A percentile compares a stretch with the other conserved stretches of the same genome.
Evolutionary conservation across 495 filamentous ascomycete genomes (phyloP).

Genomic region (Podospora sp.): DNA sequence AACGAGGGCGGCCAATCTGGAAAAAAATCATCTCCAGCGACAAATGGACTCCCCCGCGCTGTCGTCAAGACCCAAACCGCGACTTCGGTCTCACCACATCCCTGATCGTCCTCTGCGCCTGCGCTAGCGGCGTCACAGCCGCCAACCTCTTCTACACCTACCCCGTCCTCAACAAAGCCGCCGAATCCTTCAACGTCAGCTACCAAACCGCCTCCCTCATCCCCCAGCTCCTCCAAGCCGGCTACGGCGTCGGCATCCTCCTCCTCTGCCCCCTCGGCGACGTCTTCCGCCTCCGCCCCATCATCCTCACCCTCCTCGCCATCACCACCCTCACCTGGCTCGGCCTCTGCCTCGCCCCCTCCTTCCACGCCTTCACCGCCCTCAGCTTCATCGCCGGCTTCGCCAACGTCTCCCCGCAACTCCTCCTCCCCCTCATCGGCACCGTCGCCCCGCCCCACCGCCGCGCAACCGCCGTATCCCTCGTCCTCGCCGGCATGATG

Average conservation of each 20-base stretch:
- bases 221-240: conserved; percentile 65
- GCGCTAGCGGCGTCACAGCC: neutral
- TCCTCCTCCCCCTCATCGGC: conserved; percentile 78
- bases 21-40: neutral
- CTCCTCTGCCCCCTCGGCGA: conserved; percentile 79
- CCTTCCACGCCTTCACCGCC: conserved; percentile 63
- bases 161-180: conserved; percentile 5
- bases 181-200: conserved; percentile 3
- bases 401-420: conserved; percentile 75
- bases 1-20: neutral
- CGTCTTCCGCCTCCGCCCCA: conserved; percentile 65
- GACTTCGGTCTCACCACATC: neutral
- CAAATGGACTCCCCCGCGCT: neutral
- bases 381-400: conserved; percentile 68
- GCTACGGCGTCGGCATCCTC: conserved; percentile 73
- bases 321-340: conserved; percentile 63
- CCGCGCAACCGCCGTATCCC: conserved; percentile 65
- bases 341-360: conserved; percentile 67
- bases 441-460: conserved; percentile 68
- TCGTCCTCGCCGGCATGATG: conserved; percentile 71
- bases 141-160: conserved; percentile 11
- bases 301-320: conserved; percentile 66
- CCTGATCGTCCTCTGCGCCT: neutral
- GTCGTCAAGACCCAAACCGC: neutral
- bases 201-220: conserved; percentile 1